Evolutionary conservation across 2,329 filamentous ascomycete species (phyloP).

Genomic region (Colletotrichum spaethianum): DNA sequence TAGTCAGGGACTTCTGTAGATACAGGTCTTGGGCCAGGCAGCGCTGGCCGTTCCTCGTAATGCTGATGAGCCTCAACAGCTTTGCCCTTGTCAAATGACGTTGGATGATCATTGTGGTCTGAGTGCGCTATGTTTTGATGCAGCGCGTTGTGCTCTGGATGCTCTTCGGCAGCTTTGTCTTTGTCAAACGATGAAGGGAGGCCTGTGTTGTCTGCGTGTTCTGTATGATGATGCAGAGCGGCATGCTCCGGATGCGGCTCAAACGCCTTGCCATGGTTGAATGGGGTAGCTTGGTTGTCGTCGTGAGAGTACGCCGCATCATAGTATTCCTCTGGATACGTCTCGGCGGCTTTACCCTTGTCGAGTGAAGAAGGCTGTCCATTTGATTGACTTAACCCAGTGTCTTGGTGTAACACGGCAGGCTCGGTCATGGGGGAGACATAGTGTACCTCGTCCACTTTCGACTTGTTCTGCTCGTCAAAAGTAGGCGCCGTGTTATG

Average conservation of each 20-base stretch:
- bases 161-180: conserved; percentile 1
- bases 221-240: neutral
- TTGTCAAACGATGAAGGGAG: neutral
- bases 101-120: neutral
- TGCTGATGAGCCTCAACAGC: neutral
- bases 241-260: neutral
- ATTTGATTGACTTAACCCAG: neutral
- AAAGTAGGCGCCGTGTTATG: conserved; percentile 11
- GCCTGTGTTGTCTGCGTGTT: neutral
- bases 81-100: conserved; percentile 18
- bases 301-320: conserved; percentile 1
- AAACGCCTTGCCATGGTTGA: neutral
- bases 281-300: neutral
- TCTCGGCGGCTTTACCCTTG: conserved; percentile 19
- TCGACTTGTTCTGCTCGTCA: conserved; percentile 3
- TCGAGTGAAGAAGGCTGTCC: neutral
- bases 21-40: conserved; percentile 10
- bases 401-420: conserved; percentile 12
- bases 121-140: neutral
- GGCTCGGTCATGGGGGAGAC: conserved; percentile 26
- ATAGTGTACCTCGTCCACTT: neutral
- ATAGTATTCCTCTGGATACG: neutral
- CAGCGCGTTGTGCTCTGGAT: neutral
- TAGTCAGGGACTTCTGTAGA: conserved; percentile 26
- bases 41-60: neutral